phyloP scores from a whole-genome alignment of 495 filamentous ascomycete genomes.

The Lasiosphaeria hispida region DNA sequence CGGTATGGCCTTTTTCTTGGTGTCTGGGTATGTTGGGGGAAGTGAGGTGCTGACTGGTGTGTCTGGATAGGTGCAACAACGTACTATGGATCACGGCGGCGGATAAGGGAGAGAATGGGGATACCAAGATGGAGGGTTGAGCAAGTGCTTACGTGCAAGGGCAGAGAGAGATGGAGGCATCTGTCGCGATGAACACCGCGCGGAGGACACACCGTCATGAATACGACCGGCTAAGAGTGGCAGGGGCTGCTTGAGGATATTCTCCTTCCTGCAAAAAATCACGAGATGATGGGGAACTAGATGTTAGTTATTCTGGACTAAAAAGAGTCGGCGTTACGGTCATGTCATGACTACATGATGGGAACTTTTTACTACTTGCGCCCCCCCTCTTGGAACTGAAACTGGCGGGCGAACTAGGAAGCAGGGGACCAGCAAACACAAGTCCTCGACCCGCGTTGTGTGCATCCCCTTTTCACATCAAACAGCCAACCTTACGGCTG shows the following conservation, averaged over 20 bases:
- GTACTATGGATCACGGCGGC: slow-evolving; percentile 84
- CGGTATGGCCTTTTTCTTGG: slow-evolving; percentile 53
- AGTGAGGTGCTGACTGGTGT: background rate
- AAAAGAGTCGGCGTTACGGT: background rate
- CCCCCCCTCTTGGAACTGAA: background rate
- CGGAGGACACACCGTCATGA: too few species aligned
- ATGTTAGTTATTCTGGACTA: background rate
- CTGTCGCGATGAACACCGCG: too few species aligned
- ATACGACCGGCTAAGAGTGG: too few species aligned
- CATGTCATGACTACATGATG: background rate
- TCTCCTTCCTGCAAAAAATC: too few species aligned
- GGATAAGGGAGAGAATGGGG: slow-evolving; percentile 53
- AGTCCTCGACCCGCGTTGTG: background rate
- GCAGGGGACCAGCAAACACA: background rate
- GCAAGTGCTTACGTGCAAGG: background rate
- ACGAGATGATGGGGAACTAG: background rate
- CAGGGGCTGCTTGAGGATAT: too few species aligned
- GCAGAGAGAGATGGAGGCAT: too few species aligned
- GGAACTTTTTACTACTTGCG: background rate
- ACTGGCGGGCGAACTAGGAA: background rate
- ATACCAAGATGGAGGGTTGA: slow-evolving; percentile 64
- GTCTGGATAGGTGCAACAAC: slow-evolving; percentile 55
- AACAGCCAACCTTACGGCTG: slow-evolving; percentile 84
- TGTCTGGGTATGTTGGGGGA: background rate
- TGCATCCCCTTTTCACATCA: slow-evolving; percentile 60